Evolutionary conservation across 23 red algal species (phyloP).

Genomic region (Gracilaria caudata): DNA sequence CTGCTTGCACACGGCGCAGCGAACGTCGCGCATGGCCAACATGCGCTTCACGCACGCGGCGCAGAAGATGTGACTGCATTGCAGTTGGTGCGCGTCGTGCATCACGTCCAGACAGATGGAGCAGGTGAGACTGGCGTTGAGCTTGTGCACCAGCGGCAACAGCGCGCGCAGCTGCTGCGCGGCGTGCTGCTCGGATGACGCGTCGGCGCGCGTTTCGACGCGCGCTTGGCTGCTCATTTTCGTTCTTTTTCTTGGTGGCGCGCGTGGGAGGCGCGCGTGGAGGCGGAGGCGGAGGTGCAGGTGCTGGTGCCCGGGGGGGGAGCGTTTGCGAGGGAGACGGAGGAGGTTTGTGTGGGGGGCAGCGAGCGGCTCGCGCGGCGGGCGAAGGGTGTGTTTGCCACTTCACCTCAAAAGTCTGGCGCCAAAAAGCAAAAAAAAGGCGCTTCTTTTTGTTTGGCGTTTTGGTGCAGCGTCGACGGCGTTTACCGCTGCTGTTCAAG

Average conservation of each 20-base stretch:
- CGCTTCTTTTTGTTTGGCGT: too few species aligned
- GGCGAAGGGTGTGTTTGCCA: too few species aligned
- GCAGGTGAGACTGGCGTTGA: constrained; percentile 28
- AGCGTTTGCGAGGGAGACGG: too few species aligned
- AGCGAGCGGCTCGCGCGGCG: too few species aligned
- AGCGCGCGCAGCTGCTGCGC: not conserved
- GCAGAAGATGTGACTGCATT: constrained; percentile 65
- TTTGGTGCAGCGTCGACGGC: too few species aligned
- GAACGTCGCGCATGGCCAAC: constrained; percentile 17
- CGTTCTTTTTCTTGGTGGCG: not conserved
- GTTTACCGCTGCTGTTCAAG: too few species aligned
- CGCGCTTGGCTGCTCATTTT: not conserved
- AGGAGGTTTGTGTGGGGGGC: too few species aligned
- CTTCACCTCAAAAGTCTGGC: too few species aligned
- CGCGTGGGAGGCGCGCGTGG: too few species aligned
- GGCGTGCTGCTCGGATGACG: not conserved
- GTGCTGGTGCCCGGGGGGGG: too few species aligned
- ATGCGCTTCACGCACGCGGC: constrained; percentile 19
- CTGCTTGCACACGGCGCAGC: constrained; percentile 54
- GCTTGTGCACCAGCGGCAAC: constrained; percentile 24
- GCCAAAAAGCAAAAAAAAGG: too few species aligned
- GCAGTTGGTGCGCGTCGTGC: constrained; percentile 43
- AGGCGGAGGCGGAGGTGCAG: too few species aligned
- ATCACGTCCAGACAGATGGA: constrained; percentile 52
- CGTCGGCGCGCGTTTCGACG: not conserved